Evolutionary conservation across 495 filamentous ascomycete species (phyloP).

Genomic region (Pyronema omphalodes): DNA sequence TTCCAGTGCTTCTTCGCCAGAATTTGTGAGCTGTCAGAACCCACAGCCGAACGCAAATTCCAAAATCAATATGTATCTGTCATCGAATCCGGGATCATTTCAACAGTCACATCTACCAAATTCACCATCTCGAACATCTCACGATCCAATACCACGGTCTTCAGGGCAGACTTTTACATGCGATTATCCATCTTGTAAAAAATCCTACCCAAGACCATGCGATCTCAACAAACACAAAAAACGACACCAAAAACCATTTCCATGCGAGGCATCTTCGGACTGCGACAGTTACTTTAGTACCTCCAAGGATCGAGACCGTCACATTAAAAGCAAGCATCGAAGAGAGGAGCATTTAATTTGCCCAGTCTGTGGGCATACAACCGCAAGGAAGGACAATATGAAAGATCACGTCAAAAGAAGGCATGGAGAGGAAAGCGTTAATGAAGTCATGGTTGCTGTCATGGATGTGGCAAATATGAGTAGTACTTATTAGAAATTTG

Average conservation of each 20-base stretch:
- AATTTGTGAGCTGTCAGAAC: neutral
- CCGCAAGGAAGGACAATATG: constrained; percentile 17
- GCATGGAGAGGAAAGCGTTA: constrained; percentile 4
- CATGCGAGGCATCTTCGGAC: neutral
- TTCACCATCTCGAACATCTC: neutral
- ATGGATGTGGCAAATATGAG: neutral
- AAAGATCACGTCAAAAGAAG: constrained; percentile 11
- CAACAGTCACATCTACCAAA: neutral
- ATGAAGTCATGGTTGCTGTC: neutral
- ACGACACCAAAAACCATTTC: constrained; percentile 11
- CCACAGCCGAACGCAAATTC: neutral
- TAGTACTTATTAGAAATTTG: too few species aligned
- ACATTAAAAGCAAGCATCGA: constrained; percentile 7
- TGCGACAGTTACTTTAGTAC: constrained; percentile 7
- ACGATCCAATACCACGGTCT: neutral
- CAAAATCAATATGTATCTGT: neutral
- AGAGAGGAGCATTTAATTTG: constrained; percentile 5
- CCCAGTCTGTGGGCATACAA: constrained; percentile 7
- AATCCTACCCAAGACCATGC: constrained; percentile 2
- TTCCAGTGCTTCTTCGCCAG: neutral
- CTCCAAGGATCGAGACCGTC: constrained; percentile 11
- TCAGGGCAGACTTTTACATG: neutral
- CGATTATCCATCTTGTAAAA: constrained; percentile 5
- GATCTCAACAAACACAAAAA: constrained; percentile 15
- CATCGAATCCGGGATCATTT: neutral